These are phyloP conservation scores for Balakata baccata DNA, from an alignment of 345 rosid genomes.

Conservation along the genomic window DNA sequence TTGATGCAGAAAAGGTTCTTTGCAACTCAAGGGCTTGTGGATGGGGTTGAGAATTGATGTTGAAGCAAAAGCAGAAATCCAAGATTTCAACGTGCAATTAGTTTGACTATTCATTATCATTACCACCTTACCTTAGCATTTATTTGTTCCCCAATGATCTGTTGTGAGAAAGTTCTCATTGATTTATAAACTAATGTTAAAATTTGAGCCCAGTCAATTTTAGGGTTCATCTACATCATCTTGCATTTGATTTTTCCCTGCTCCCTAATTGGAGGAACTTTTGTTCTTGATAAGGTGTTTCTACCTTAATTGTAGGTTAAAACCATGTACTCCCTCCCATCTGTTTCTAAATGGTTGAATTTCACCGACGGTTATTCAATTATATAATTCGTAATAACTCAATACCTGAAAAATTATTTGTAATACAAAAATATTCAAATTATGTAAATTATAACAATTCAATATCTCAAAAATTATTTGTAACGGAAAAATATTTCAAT, in stretches of 20 bases:
- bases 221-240: background rate
- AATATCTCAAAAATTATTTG: no score
- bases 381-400: no score
- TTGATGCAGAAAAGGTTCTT: background rate
- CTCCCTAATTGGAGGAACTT: background rate
- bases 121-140: background rate
- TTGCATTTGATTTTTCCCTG: background rate
- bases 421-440: no score
- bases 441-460: no score
- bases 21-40: constrained; percentile 4
- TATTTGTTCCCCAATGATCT: background rate
- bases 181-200: background rate
- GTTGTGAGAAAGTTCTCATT: constrained; percentile 1
- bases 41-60: constrained; percentile 5
- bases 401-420: no score
- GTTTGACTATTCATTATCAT: constrained; percentile 4
- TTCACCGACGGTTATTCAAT: no score
- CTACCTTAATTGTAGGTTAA: background rate
- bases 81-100: background rate
- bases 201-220: constrained; percentile 8
- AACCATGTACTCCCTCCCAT: background rate
- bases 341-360: no score
- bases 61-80: background rate
- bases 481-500: no score
- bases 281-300: background rate